phyloP scores from a whole-genome alignment of 106 monocot genomes.

The Platanthera zijinensis region DNA sequence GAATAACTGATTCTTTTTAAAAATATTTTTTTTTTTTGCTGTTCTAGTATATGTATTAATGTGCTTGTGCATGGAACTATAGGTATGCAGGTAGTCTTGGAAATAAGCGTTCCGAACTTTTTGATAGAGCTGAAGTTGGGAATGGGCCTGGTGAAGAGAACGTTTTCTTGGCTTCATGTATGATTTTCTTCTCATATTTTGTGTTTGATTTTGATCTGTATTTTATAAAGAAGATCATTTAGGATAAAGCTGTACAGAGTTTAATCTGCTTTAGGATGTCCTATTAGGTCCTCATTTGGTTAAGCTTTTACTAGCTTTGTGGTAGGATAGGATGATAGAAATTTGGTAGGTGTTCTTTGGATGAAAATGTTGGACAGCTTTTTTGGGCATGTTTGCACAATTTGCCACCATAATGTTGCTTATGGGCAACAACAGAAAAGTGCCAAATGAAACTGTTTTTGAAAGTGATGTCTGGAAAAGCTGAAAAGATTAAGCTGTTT shows the following conservation, averaged over 20 bases:
- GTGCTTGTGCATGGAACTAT: slow-evolving; percentile 6
- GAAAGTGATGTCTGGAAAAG: no score
- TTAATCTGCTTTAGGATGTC: not conserved
- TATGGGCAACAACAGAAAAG: no score
- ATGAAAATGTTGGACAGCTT: no score
- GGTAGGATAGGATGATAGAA: no score
- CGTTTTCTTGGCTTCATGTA: slow-evolving; percentile 69
- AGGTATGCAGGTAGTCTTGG: slow-evolving; percentile 70
- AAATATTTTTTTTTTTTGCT: not conserved
- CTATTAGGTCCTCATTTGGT: no score
- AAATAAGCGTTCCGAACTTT: slow-evolving; percentile 75
- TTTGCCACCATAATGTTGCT: no score
- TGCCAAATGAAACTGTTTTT: no score
- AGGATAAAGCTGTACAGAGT: not conserved
- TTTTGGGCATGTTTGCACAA: no score
- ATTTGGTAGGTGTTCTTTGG: no score
- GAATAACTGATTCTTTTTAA: not conserved
- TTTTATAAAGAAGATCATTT: not conserved
- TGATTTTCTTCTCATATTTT: slow-evolving; percentile 11
- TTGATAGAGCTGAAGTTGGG: slow-evolving; percentile 51
- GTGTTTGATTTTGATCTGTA: not conserved
- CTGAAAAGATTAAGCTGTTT: no score
- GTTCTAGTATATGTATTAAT: not conserved
- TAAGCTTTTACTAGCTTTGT: no score
- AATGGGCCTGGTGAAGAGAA: slow-evolving; percentile 69